Percentiles rank a stretch among this genome's conserved stretches.
These are phyloP conservation scores for Coniferiporia weirii DNA, from an alignment of 1,284 basidiomycete species.

Conservation along the genomic window DNA sequence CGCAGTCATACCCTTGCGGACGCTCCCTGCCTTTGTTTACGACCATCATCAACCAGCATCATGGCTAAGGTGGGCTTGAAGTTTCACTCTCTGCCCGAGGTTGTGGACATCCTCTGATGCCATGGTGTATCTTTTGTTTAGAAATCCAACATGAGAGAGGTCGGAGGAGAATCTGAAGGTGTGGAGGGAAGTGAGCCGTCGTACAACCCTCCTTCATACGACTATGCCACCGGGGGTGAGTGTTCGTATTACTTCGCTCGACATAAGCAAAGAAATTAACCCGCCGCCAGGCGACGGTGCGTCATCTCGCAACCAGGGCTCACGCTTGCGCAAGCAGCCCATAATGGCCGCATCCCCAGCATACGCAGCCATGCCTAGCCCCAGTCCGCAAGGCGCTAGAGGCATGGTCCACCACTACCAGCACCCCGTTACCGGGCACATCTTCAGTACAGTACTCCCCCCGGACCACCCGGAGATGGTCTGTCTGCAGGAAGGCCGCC, in stretches of 20 bases:
- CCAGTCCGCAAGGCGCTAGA: background rate
- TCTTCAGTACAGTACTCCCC: slow-evolving; percentile 50
- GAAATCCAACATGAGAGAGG: background rate
- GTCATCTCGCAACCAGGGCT: background rate
- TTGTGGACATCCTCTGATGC: background rate
- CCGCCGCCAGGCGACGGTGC: background rate
- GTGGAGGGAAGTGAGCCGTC: too few species aligned
- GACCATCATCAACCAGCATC: too few species aligned
- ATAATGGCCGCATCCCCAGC: background rate
- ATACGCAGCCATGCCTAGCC: background rate
- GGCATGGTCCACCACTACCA: slow-evolving; percentile 38
- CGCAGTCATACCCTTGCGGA: too few species aligned
- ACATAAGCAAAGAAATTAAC: background rate
- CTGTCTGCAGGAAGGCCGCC: slow-evolving; percentile 67
- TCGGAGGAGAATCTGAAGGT: background rate
- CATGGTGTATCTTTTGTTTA: background rate
- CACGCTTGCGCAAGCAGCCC: background rate
- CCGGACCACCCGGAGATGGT: slow-evolving; percentile 77
- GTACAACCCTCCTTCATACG: slow-evolving; percentile 8
- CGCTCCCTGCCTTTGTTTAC: too few species aligned
- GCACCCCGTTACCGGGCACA: slow-evolving; percentile 42
- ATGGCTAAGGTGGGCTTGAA: too few species aligned
- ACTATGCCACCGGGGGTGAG: slow-evolving; percentile 7
- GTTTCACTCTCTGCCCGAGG: background rate
- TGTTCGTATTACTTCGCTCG: background rate